Conservation (phyloP, 1,284 basidiomycete genomes). For the Coniferiporia weirii region DNA sequence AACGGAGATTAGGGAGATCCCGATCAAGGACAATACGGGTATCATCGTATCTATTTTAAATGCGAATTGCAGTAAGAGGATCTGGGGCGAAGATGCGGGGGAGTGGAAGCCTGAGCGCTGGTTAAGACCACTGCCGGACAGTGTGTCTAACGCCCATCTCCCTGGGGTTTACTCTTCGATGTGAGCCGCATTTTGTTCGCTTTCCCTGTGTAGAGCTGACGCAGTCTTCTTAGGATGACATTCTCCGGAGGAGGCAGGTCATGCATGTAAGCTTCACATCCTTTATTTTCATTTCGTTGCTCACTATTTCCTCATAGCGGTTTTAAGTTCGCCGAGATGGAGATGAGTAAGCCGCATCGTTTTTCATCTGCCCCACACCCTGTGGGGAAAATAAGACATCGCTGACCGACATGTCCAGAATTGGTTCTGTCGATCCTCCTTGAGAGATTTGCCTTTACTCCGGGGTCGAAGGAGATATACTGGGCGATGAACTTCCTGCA, state of each 20-base stretch:
- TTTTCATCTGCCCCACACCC: background rate
- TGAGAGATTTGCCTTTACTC: constrained; percentile 14
- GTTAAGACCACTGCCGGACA: too few species aligned
- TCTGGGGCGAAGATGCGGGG: too few species aligned
- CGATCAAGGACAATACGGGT: too few species aligned
- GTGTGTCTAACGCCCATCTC: too few species aligned
- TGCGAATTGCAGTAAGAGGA: too few species aligned
- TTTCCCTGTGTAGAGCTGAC: background rate
- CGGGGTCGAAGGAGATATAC: constrained; percentile 4
- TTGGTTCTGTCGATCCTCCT: constrained; percentile 17
- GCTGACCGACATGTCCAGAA: background rate
- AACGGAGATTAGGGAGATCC: too few species aligned
- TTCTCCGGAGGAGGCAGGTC: constrained; percentile 20
- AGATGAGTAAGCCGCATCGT: constrained; percentile 13
- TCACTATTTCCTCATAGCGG: constrained; percentile 2
- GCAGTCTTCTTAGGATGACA: constrained; percentile 15
- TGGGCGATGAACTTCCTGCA: constrained; percentile 11
- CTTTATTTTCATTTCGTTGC: background rate
- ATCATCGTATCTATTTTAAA: too few species aligned
- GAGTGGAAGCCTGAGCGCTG: too few species aligned
- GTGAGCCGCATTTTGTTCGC: too few species aligned
- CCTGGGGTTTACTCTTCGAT: too few species aligned
- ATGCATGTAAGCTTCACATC: constrained; percentile 18
- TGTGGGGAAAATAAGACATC: too few species aligned
- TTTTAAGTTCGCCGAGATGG: constrained; percentile 16